Evolutionary conservation across 108 stramenopile species (phyloP), one percentile per base, ranked within the genome.

Genomic region (Mediolabrus comicus): DNA sequence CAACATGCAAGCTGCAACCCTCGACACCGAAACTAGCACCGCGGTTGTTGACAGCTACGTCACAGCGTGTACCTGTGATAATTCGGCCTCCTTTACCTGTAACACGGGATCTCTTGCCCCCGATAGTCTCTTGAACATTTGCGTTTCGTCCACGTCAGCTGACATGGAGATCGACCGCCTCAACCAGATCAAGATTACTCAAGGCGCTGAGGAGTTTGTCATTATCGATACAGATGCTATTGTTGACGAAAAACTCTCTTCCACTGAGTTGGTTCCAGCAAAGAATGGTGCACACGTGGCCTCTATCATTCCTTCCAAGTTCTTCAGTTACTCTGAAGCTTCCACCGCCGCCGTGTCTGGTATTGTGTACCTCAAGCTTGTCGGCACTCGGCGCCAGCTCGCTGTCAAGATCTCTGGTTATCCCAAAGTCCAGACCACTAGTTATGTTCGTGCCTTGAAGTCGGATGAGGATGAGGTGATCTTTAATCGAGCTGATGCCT

Each of bases 21-120:
- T n/a, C n/a, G n/a, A n/a, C n/a, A n/a, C n/a, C n/a, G n/a, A n/a
- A n/a, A n/a, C n/a, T n/a, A n/a, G n/a, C n/a, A n/a, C n/a, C n/a
- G n/a, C n/a, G n/a, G n/a, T n/a, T n/a, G 33, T 56, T 14, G 55
- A 56, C 3, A 31, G 19, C 16, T 56, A 56, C 28, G n/a, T 56
- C 19, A 34, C 43, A 30, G 76, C 76, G 3, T 77, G 76, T 63
- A 70, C 64, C 9, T 77, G 76, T 33, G 28, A 33, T 14, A 33
- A 22, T 25, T 28, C 69, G 63, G 43, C 51, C 17, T 49, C 62
- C 24, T 70, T 70, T 35, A 43, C 11, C 3, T 77, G 76, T 34
- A 60, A 77, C 30, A 35, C 56, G 7, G 25, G 17, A 27, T 34
- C 33, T 14, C 67, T 69, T 24, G 9, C 30, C 9, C 53, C 62